phyloP scores from a whole-genome alignment of 2,329 filamentous ascomycete species.

The Hypocrella siamensis region DNA sequence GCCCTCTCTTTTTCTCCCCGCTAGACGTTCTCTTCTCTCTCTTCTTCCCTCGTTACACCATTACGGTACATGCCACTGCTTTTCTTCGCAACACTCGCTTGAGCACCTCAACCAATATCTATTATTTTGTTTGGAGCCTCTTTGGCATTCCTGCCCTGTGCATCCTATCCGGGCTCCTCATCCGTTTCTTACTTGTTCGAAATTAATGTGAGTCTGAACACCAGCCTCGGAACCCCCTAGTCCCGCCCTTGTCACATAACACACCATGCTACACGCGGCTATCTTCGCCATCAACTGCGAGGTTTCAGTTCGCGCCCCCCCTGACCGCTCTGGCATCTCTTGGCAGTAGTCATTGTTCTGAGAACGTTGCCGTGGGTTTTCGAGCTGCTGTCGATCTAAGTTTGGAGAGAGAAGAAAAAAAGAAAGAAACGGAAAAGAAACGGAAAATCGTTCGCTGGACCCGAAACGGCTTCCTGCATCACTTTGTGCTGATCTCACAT shows the following conservation, averaged over 20 bases:
- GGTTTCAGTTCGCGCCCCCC: background rate
- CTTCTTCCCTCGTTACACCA: background rate
- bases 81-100: constrained; percentile 1
- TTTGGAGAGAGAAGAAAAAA: no score
- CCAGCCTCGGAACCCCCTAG: constrained; percentile 5
- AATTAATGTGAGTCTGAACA: constrained; percentile 20
- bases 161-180: background rate
- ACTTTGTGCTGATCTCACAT: no score
- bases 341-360: no score
- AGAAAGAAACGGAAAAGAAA: no score
- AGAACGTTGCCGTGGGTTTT: no score
- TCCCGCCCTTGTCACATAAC: constrained; percentile 9
- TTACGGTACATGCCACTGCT: background rate
- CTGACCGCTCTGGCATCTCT: no score
- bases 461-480: no score
- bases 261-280: background rate
- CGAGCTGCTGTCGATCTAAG: no score
- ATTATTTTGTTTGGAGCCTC: background rate
- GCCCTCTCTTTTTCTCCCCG: no score
- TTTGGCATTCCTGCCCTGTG: background rate
- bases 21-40: constrained; percentile 1
- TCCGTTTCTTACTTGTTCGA: constrained; percentile 8
- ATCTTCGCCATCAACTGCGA: background rate
- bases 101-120: constrained; percentile 1
- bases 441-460: no score